phyloP scores from a whole-genome alignment of 192 early-diverging fungal genomes.

The Spinellus fusiger region DNA sequence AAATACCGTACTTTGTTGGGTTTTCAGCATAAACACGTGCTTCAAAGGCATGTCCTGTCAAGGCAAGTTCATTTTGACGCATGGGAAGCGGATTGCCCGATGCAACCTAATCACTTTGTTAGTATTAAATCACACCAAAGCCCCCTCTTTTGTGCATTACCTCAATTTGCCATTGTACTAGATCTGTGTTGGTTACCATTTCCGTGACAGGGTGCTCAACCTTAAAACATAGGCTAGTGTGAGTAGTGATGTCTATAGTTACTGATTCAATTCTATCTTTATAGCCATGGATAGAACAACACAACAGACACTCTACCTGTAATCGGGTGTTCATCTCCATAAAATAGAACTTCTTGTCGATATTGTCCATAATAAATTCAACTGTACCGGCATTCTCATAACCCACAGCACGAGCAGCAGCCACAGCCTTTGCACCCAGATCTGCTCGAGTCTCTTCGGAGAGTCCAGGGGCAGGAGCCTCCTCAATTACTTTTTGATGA shows the following conservation, averaged over 20 bases:
- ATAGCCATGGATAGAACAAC: no score
- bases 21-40: slow-evolving; percentile 98
- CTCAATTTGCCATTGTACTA: slow-evolving; percentile 94
- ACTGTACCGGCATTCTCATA: slow-evolving; percentile 96
- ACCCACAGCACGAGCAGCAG: slow-evolving; percentile 86
- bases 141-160: slow-evolving; percentile 10
- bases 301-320: slow-evolving; percentile 28
- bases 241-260: not conserved
- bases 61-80: slow-evolving; percentile 61
- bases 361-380: slow-evolving; percentile 93
- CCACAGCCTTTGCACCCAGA: slow-evolving; percentile 85
- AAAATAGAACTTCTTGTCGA: slow-evolving; percentile 85
- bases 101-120: slow-evolving; percentile 54
- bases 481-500: slow-evolving; percentile 95
- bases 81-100: slow-evolving; percentile 79
- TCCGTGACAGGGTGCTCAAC: slow-evolving; percentile 98
- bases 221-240: not conserved
- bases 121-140: not conserved
- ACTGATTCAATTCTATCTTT: no score
- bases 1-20: slow-evolving; percentile 55
- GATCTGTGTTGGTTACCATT: slow-evolving; percentile 89
- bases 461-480: slow-evolving; percentile 88
- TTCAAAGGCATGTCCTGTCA: slow-evolving; percentile 92
- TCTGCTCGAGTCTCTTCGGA: slow-evolving; percentile 60
- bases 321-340: slow-evolving; percentile 98